Evolutionary conservation across 495 filamentous ascomycete genomes (phyloP).

Genomic region (Entonaema liquescens): DNA sequence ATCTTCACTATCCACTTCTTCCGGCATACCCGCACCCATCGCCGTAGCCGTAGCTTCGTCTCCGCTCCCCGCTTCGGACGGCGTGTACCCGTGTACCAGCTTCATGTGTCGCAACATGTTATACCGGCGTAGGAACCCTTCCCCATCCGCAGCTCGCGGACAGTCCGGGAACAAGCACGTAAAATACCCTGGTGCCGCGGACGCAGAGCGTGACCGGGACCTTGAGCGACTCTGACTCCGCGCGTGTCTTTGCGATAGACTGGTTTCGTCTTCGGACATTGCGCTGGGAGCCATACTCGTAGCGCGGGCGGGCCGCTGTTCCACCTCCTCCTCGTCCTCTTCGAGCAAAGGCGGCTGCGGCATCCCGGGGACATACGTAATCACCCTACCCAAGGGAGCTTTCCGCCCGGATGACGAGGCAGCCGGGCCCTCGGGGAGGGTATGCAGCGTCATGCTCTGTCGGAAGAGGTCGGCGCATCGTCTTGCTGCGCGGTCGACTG

Average conservation of each 20-base stretch:
- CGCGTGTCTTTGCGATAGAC: slow-evolving; percentile 8
- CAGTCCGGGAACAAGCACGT: slow-evolving; percentile 49
- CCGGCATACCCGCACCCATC: slow-evolving; percentile 24
- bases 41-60: slow-evolving; percentile 8
- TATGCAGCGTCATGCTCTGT: slow-evolving; percentile 69
- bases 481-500: slow-evolving; percentile 69
- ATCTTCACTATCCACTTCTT: slow-evolving; percentile 53
- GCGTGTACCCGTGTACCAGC: slow-evolving; percentile 47
- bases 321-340: slow-evolving; percentile 47
- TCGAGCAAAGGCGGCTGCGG: slow-evolving; percentile 46
- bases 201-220: slow-evolving; percentile 3
- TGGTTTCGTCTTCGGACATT: slow-evolving; percentile 2
- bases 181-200: slow-evolving; percentile 8
- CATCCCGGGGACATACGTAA: slow-evolving; percentile 49
- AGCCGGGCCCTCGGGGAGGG: slow-evolving; percentile 56
- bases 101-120: slow-evolving; percentile 50
- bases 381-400: slow-evolving; percentile 15
- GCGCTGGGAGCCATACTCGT: background rate
- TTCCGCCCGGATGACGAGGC: slow-evolving; percentile 10
- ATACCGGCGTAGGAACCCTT: slow-evolving; percentile 42
- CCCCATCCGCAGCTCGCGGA: slow-evolving; percentile 38
- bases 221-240: slow-evolving; percentile 25
- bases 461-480: slow-evolving; percentile 77
- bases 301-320: background rate
- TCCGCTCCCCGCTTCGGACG: background rate